Conservation (phyloP, 1,284 basidiomycete species). For the Cutaneotrichosporon dermatis region DNA sequence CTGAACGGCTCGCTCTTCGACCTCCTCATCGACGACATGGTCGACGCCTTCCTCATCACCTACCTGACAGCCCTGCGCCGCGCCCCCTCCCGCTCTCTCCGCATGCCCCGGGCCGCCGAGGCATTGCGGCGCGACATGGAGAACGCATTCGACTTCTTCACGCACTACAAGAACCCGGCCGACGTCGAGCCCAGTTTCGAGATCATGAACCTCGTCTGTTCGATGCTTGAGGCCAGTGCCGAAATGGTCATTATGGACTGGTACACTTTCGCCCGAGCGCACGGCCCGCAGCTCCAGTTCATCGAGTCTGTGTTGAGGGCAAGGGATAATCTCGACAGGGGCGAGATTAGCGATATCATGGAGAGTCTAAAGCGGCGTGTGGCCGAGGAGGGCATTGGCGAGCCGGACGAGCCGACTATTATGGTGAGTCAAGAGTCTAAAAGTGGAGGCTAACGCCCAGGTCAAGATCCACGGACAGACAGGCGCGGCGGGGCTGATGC, state of each 20-base stretch:
- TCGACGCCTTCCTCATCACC: constrained; percentile 83
- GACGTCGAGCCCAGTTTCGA: constrained; percentile 81
- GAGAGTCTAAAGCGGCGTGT: constrained; percentile 89
- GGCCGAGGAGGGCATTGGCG: constrained; percentile 74
- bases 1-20: constrained; percentile 90
- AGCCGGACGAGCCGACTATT: constrained; percentile 57
- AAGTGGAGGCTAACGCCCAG: constrained; percentile 20
- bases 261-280: constrained; percentile 91
- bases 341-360: constrained; percentile 82
- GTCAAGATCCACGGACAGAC: constrained; percentile 34
- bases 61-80: constrained; percentile 89
- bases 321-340: constrained; percentile 83
- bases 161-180: constrained; percentile 67
- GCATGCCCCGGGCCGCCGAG: constrained; percentile 77
- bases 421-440: constrained; percentile 54
- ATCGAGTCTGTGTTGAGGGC: constrained; percentile 85
- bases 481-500: constrained; percentile 32
- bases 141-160: constrained; percentile 75
- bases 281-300: constrained; percentile 88
- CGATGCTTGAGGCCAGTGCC: constrained; percentile 81
- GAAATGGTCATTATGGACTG: constrained; percentile 93
- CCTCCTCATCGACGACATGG: constrained; percentile 84
- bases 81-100: constrained; percentile 66
- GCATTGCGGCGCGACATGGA: constrained; percentile 78
- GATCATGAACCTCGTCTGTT: constrained; percentile 77